Evolutionary conservation across 139 green algal genomes (phyloP).

Genomic region (Chlamydomonas eustigma): DNA sequence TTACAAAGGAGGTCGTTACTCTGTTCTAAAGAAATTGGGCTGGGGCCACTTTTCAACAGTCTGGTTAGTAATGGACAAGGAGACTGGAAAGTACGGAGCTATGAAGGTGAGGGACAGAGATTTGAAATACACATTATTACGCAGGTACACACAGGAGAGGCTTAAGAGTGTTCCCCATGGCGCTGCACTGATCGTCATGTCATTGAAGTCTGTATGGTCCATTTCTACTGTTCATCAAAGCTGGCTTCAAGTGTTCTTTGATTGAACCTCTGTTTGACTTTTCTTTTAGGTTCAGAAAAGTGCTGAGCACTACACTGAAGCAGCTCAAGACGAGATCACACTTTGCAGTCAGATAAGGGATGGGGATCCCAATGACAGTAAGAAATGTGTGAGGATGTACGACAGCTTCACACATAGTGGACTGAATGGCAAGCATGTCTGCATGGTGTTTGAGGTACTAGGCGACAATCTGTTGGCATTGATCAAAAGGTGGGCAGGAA

Average conservation of each 20-base stretch:
- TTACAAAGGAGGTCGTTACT: constrained; percentile 87
- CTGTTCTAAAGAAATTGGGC: constrained; percentile 90
- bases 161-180: no score
- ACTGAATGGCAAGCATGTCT: constrained; percentile 91
- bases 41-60: constrained; percentile 99
- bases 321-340: constrained; percentile 92
- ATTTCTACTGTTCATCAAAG: no score
- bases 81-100: constrained; percentile 37
- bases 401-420: constrained; percentile 94
- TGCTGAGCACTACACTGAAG: constrained; percentile 94
- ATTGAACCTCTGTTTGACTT: no score
- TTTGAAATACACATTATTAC: constrained; percentile 2
- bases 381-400: constrained; percentile 69
- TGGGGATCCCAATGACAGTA: constrained; percentile 52
- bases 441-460: constrained; percentile 96
- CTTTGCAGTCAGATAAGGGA: constrained; percentile 77
- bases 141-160: background rate
- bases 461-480: constrained; percentile 79
- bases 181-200: no score
- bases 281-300: constrained; percentile 90
- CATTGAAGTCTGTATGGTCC: no score
- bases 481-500: constrained; percentile 64
- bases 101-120: constrained; percentile 36
- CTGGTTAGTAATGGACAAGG: constrained; percentile 82
- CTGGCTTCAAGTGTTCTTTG: no score